A percentile compares a stretch with the other conserved stretches of the same genome.
phyloP scores from a whole-genome alignment of 2,329 filamentous ascomycete genomes.

The Xylaria polymorpha region DNA sequence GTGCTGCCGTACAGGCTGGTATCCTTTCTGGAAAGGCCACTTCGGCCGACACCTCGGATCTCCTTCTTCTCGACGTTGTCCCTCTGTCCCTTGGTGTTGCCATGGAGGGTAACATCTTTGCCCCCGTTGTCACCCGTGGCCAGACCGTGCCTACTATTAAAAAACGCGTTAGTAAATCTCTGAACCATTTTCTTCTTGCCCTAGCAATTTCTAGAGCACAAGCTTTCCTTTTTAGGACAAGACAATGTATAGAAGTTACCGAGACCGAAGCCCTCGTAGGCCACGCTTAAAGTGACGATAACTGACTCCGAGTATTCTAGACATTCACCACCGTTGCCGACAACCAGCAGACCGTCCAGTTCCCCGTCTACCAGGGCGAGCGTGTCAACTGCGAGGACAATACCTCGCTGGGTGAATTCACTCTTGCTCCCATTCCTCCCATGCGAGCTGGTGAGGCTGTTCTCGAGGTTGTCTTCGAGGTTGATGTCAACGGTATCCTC shows the following conservation, averaged over 20 bases:
- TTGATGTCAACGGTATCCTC: conserved; percentile 99
- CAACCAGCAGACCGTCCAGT: conserved; percentile 84
- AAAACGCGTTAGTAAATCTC: conserved; percentile 58
- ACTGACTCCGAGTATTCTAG: background rate
- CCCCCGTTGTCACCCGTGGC: conserved; percentile 86
- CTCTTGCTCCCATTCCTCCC: conserved; percentile 86
- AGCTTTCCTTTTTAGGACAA: too few species aligned
- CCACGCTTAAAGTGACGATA: too few species aligned
- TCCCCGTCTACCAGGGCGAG: conserved; percentile 96
- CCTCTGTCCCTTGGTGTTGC: conserved; percentile 97
- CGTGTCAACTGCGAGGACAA: conserved; percentile 98
- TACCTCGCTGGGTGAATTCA: conserved; percentile 97
- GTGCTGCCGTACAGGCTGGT: conserved; percentile 98
- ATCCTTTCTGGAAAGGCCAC: conserved; percentile 98
- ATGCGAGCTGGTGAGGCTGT: conserved; percentile 95
- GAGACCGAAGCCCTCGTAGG: too few species aligned
- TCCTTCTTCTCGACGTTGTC: conserved; percentile 95
- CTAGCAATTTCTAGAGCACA: too few species aligned
- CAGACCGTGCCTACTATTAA: conserved; percentile 82
- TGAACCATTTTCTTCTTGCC: too few species aligned
- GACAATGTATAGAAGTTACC: too few species aligned
- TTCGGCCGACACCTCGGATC: conserved; percentile 91
- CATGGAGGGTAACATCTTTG: conserved; percentile 99
- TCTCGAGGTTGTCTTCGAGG: conserved; percentile 98
- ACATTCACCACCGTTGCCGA: conserved; percentile 87